These are phyloP conservation scores for Deakozyma indianensis DNA, from an alignment of 805 yeast genomes.

Conservation along the genomic window DNA sequence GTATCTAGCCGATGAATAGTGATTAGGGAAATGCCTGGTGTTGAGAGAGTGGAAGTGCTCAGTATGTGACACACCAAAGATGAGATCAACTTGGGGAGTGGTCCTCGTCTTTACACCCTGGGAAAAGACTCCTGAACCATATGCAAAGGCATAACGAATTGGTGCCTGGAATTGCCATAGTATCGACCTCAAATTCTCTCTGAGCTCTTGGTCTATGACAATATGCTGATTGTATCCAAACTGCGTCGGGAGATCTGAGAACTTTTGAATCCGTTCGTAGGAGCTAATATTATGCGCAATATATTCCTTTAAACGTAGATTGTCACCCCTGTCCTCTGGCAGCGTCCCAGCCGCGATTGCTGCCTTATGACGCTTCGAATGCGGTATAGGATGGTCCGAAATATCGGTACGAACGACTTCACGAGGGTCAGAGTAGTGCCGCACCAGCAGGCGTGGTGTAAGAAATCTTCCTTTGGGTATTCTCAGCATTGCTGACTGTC, in stretches of 20 bases:
- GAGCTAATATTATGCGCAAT: conserved; percentile 10
- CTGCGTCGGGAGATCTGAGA: conserved; percentile 36
- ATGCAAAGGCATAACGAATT: conserved; percentile 71
- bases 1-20: conserved; percentile 55
- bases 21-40: conserved; percentile 49
- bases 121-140: conserved; percentile 85
- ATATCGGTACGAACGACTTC: neutral
- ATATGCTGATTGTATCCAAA: conserved; percentile 48
- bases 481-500: neutral
- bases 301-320: conserved; percentile 3
- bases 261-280: conserved; percentile 35
- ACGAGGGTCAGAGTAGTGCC: neutral
- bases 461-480: neutral
- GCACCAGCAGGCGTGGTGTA: neutral
- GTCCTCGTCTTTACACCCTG: conserved; percentile 40
- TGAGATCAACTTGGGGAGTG: conserved; percentile 59
- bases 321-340: neutral
- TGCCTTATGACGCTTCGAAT: neutral
- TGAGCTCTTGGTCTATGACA: conserved; percentile 28
- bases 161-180: conserved; percentile 54
- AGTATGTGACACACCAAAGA: conserved; percentile 66
- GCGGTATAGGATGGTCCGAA: neutral
- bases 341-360: neutral
- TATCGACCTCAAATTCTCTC: conserved; percentile 33
- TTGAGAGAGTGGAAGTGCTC: conserved; percentile 66